phyloP scores from a whole-genome alignment of 768 basidiomycete genomes.

The Coprinopsis cinerea region DNA sequence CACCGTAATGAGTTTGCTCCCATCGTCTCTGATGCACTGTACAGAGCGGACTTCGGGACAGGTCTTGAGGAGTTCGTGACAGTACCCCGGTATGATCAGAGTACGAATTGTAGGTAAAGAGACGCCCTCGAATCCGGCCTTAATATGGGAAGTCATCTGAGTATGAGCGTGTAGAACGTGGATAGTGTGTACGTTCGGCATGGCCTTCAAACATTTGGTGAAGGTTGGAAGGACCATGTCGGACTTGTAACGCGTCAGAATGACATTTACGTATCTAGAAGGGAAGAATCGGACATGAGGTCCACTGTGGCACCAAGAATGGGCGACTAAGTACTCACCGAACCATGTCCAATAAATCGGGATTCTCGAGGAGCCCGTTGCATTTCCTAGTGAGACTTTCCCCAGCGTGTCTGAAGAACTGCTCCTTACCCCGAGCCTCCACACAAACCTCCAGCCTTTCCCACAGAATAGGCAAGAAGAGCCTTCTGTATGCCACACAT shows the following conservation, averaged over 20 bases:
- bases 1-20: conserved; percentile 8
- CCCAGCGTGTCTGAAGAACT: conserved; percentile 4
- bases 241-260: conserved; percentile 24
- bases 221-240: conserved; percentile 20
- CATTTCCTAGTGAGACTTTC: conserved; percentile 8
- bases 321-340: conserved; percentile 4
- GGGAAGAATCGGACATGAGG: not conserved
- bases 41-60: conserved; percentile 7
- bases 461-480: conserved; percentile 27
- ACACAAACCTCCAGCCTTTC: conserved; percentile 26
- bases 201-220: conserved; percentile 17
- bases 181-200: conserved; percentile 26
- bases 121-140: conserved; percentile 17
- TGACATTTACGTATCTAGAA: conserved; percentile 20
- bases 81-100: conserved; percentile 22
- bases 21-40: conserved; percentile 3
- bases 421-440: not conserved
- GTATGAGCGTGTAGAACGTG: conserved; percentile 27
- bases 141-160: conserved; percentile 23
- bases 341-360: not conserved
- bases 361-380: not conserved
- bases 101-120: conserved; percentile 20
- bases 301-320: not conserved
- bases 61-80: conserved; percentile 23
- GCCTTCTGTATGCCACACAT: conserved; percentile 19